Conservation (phyloP, 768 basidiomycete genomes). For the Gautieria morchelliformis region DNA sequence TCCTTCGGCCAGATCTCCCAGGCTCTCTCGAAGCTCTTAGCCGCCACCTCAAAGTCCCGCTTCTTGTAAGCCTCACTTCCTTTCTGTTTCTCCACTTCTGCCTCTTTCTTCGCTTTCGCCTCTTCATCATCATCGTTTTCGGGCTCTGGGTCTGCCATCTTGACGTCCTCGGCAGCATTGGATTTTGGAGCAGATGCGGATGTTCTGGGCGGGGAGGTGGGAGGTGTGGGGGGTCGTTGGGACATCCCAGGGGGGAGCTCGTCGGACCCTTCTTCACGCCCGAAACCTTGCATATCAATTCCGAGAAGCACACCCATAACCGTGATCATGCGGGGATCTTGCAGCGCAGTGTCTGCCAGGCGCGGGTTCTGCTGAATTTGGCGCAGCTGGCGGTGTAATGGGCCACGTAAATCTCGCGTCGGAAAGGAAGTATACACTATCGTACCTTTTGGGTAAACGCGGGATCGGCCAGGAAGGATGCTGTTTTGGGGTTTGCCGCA, state of each 20-base stretch:
- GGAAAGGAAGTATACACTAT: background rate
- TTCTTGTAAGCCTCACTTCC: constrained; percentile 82
- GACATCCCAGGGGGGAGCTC: constrained; percentile 58
- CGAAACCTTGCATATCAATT: constrained; percentile 81
- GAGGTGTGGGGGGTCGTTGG: constrained; percentile 19
- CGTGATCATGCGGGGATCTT: constrained; percentile 89
- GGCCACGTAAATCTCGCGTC: background rate
- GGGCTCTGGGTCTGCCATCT: constrained; percentile 41
- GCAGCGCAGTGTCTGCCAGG: constrained; percentile 49
- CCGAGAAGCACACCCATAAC: constrained; percentile 91
- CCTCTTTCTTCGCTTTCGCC: constrained; percentile 63
- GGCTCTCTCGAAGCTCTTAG: constrained; percentile 68
- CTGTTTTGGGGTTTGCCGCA: constrained; percentile 77
- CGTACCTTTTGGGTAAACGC: constrained; percentile 63
- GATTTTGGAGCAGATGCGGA: constrained; percentile 25
- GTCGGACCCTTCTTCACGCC: constrained; percentile 74
- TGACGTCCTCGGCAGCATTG: constrained; percentile 41
- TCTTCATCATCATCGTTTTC: constrained; percentile 58
- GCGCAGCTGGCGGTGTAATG: constrained; percentile 36
- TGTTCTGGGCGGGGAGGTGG: constrained; percentile 31
- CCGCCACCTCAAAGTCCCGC: constrained; percentile 71
- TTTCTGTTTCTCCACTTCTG: constrained; percentile 68
- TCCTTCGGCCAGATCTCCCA: constrained; percentile 95
- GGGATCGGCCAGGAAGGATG: constrained; percentile 76
- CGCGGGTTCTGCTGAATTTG: constrained; percentile 59